Evolutionary conservation across 495 filamentous ascomycete species (phyloP), one percentile per base, ranked within the genome.

Genomic region (Annulohypoxylon moriforme): DNA sequence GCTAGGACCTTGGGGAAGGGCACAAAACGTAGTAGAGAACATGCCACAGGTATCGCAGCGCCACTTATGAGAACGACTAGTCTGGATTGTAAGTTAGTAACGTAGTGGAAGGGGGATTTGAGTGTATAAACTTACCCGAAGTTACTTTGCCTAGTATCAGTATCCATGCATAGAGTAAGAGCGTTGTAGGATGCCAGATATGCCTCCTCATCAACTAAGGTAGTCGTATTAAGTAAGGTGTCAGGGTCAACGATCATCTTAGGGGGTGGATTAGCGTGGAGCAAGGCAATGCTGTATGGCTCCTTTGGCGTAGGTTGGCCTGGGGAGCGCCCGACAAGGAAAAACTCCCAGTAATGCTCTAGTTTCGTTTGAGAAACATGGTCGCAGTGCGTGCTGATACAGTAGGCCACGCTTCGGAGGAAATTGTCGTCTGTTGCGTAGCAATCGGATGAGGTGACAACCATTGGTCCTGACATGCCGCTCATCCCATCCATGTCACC

Each of bases 371-470:
- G 50, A 9, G 75, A 16, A 25, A 77, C 62, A 33, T 56, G 59
- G 13, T 53, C 27, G 59, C 81, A 82, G 8, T 67, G 72, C 2
- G 69, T 69, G 20, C 58, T 59, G 44, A 83, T 80, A 55, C 81
- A 83, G n/a, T 75, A 82, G 8, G 79, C 80, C 11, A 82, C 57
- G 10, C 77, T 83, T 1, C 47, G 66, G 20, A 82, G 80, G 47
- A 64, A 83, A n/a, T 66, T 63, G 18, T 74, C 68, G 64, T 82
- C 74, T 9, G 47, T 65, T 11, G 81, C 80, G 18, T 77, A 76
- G 61, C 81, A 83, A n/a, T 76, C 66, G 7, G 74, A 68, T 1
- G 74, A 68, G 16, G 80, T 82, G 29, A 57, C 63, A 24, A 62
- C 58, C n/a, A 11, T 66, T 9, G 18, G 47, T 52, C 49, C 55